Evolutionary conservation across 2,329 filamentous ascomycete species (phyloP), one percentile per base, ranked within the genome.

Genomic region (Penicillium sp.): DNA sequence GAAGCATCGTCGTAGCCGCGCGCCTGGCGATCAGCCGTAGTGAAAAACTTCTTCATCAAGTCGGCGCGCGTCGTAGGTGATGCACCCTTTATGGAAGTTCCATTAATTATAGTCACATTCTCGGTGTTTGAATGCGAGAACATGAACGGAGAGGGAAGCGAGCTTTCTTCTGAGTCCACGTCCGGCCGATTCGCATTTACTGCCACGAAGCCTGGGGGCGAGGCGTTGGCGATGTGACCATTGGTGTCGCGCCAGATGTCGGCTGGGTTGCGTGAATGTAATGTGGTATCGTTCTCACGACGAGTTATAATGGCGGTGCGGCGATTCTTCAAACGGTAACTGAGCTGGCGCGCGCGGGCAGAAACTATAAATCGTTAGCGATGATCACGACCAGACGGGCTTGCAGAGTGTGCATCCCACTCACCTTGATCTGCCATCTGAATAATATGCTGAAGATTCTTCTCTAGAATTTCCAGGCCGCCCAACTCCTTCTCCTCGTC

Each of bases 401-500:
- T 6, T 11, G 12, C 4, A 4, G n/a, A 11, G 25, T 4, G 6
- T 6, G 25, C 11, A 14, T 14, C 4, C 14, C 8, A 6, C 68
- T 51, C 59, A 76, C 75, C 80, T 68, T 86, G 82, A 57, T 93
- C 87, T 3, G 87, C 86, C 55, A 82, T 79, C 57, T 86, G 85
- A 50, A 85, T 87, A 29, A 94, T 76, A 48, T 84, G 75, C 25
- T 79, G 77, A 23, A 93, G 69, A 45, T 86, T 83, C 60, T 82
- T 79, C 62, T 94, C 85, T 17, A 94, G 64, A 34, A 93, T 89
- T 52, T 92, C 85, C 52, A 93, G 69, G 0, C 86, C 90, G 9
- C 81, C 85, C 25, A 93, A 65, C 59, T 95, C 87, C 48, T 87
- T 86, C 57, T 82, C 79, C 64, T 94, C 88, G 56, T 94, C 87